Evolutionary conservation across 192 early-diverging fungal genomes (phyloP), one percentile per base, ranked within the genome.

Genomic region (Paraglomus brasilianum): DNA sequence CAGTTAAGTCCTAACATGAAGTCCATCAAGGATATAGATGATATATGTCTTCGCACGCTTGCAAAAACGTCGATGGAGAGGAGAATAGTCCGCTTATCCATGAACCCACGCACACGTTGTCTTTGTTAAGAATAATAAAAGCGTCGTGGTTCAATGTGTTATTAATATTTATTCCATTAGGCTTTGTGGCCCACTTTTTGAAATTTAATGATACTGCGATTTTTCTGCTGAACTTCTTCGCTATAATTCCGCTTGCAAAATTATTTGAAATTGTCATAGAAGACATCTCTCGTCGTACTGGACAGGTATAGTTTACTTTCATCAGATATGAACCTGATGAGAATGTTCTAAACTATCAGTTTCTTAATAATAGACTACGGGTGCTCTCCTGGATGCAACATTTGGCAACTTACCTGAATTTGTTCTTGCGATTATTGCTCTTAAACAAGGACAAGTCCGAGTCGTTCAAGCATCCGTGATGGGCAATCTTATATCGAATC

Each of bases 391-490:
- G 48, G 71, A 78, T 69, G 88, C 87, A 1, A 83, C 85, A 6
- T 90, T 92, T 62, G 93, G 95, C 44, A 97, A 97, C 62, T 90
- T 91, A 1, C 91, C 95, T 7, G 92, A 93, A 71, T 72, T 92
- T 76, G 88, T 96, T 70, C 81, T 98, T 13, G 85, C 84, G 13
- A 80, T 96, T 24, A 80, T 95, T 74, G 93, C 94, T 8, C 80
- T 98, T 42, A 83, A 83, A 9, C 78, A 90, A 70, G 87, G 87
- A 60, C 80, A 94, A 56, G 77, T 95, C 11, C 74, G 81, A 36
- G 91, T 98, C 55, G 94, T 98, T 43, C 89, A 96, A 71, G 88
- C 96, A 0, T 92, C 90, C 43, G 82, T 96, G 58, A 74, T 96
- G 1, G 96, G 96, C 43, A 94, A 92, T 8, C 89, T 98, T 56